These are phyloP conservation scores for Xylaria hypoxylon DNA, from an alignment of 2,329 filamentous ascomycete genomes.

Conservation along the genomic window DNA sequence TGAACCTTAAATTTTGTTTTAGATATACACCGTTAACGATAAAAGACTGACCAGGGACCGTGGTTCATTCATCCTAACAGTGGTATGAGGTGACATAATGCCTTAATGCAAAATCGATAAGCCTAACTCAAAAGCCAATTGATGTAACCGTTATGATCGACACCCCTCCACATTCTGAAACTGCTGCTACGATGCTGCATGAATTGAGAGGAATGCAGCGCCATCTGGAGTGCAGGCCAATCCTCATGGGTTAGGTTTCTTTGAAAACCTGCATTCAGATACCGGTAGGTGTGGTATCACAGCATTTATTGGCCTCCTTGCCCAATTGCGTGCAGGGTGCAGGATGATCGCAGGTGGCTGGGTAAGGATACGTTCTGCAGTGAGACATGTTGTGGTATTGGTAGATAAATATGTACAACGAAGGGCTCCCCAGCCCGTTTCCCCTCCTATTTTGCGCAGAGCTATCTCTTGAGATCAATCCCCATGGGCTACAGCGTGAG, in stretches of 20 bases:
- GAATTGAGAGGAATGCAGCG: not conserved
- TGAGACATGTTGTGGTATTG: conserved; percentile 6
- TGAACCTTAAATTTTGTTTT: too few species aligned
- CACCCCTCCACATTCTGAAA: not conserved
- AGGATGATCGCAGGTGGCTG: not conserved
- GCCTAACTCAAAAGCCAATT: too few species aligned
- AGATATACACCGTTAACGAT: too few species aligned
- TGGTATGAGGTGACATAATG: too few species aligned
- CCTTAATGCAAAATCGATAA: too few species aligned
- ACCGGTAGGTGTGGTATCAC: not conserved
- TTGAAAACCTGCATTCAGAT: not conserved
- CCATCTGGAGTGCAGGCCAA: not conserved
- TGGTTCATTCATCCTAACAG: too few species aligned
- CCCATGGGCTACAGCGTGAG: not conserved
- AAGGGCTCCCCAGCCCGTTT: conserved; percentile 19
- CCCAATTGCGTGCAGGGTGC: not conserved
- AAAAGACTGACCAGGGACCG: too few species aligned
- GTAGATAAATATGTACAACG: conserved; percentile 35
- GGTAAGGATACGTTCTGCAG: not conserved
- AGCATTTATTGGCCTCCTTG: not conserved
- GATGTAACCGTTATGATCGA: too few species aligned
- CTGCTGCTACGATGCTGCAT: not conserved
- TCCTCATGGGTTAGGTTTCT: conserved; percentile 1
- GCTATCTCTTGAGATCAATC: not conserved
- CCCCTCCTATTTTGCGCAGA: not conserved